Evolutionary conservation across 2,329 filamentous ascomycete species (phyloP).

Genomic region (Davidsoniella australis): DNA sequence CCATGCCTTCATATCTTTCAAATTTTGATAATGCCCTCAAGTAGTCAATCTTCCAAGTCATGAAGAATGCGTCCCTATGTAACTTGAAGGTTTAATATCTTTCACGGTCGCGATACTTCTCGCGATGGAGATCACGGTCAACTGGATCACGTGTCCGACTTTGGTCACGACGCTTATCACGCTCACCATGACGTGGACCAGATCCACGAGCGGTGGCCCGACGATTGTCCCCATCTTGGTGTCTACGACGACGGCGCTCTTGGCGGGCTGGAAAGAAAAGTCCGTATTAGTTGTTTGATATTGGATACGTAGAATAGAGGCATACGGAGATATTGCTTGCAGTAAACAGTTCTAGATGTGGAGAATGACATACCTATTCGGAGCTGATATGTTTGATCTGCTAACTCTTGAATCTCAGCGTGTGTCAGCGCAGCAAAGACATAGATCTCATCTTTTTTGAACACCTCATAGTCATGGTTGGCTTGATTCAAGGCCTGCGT

Average conservation of each 20-base stretch:
- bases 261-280: too few relatives aligned
- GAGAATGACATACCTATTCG: slow-evolving; percentile 40
- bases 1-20: too few relatives aligned
- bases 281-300: too few relatives aligned
- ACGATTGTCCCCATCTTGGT: too few relatives aligned
- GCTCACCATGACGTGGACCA: slow-evolving; percentile 11
- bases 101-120: slow-evolving; percentile 11
- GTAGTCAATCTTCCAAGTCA: too few relatives aligned
- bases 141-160: slow-evolving; percentile 3
- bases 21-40: too few relatives aligned
- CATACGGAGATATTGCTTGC: too few relatives aligned
- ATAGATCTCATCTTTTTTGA: slow-evolving; percentile 75
- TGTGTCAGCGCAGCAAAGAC: slow-evolving; percentile 73
- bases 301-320: too few relatives aligned
- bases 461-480: slow-evolving; percentile 82
- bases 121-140: slow-evolving; percentile 11
- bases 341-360: too few relatives aligned
- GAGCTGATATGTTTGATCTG: slow-evolving; percentile 65
- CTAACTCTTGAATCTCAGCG: slow-evolving; percentile 80
- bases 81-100: background rate
- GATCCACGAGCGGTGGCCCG: slow-evolving; percentile 12
- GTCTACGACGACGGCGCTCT: too few relatives aligned
- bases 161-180: slow-evolving; percentile 5
- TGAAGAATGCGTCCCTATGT: too few relatives aligned
- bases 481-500: slow-evolving; percentile 70